phyloP scores from a whole-genome alignment of 768 basidiomycete genomes.

The Clathrus columnatus region DNA sequence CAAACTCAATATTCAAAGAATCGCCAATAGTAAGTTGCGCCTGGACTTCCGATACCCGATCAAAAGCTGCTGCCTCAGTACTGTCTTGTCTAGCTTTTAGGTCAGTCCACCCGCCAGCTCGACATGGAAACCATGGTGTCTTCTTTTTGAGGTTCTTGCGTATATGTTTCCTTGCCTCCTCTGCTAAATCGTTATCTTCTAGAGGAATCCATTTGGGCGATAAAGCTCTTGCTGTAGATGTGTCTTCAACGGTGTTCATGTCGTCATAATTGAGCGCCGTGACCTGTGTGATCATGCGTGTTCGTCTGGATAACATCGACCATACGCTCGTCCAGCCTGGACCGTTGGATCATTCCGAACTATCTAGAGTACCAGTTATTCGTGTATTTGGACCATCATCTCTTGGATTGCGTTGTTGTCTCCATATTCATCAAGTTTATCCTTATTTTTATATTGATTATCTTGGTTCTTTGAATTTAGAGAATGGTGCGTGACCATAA shows the following conservation, averaged over 20 bases:
- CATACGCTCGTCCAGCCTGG: conserved; percentile 50
- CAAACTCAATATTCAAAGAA: conserved; percentile 1
- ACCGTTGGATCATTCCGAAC: conserved; percentile 50
- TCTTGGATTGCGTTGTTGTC: conserved; percentile 65
- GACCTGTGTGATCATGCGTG: conserved; percentile 22
- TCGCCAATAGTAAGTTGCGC: neutral
- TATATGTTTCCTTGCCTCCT: conserved; percentile 1
- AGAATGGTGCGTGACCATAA: conserved; percentile 40
- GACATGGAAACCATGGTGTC: neutral
- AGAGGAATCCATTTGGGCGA: conserved; percentile 5
- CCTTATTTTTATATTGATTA: conserved; percentile 93
- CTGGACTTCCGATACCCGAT: neutral
- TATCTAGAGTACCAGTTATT: conserved; percentile 68
- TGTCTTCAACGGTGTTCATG: neutral
- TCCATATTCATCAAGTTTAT: conserved; percentile 89
- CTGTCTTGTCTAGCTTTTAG: neutral
- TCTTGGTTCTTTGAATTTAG: conserved; percentile 51
- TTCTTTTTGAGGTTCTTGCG: neutral
- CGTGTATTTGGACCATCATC: conserved; percentile 83
- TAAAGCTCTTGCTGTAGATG: neutral
- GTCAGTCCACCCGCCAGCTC: neutral
- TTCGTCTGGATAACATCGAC: conserved; percentile 54
- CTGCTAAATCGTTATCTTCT: neutral
- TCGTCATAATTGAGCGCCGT: neutral
- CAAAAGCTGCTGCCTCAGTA: neutral